A percentile compares a stretch with the other conserved stretches of the same genome.
Evolutionary conservation across 148 eudicot species (phyloP).

Genomic region (Rhododendron molle): DNA sequence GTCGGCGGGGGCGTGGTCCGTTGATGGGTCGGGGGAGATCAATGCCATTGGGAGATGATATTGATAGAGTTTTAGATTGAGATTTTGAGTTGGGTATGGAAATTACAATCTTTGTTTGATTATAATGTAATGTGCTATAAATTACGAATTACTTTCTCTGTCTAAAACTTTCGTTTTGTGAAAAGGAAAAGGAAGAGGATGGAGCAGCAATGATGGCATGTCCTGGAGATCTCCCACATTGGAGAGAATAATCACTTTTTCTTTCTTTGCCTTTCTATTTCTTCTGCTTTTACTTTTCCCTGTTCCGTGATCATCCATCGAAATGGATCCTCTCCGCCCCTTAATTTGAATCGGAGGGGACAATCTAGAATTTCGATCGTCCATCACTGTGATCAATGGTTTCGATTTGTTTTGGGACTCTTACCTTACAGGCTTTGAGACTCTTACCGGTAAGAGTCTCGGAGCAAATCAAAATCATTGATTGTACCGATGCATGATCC

Average conservation of each 20-base stretch:
- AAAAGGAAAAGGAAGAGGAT: slow-evolving; percentile 5
- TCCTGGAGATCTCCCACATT: slow-evolving; percentile 18
- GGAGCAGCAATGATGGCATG: slow-evolving; percentile 44
- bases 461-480: no score
- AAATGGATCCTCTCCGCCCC: background rate
- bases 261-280: slow-evolving; percentile 6
- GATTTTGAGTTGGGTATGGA: background rate
- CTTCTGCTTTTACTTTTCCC: background rate
- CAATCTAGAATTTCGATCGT: no score
- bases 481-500: no score
- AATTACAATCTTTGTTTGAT: background rate
- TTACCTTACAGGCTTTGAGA: no score
- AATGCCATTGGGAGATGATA: slow-evolving; percentile 11
- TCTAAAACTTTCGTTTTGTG: background rate
- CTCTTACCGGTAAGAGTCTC: no score
- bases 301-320: background rate
- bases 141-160: background rate
- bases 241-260: slow-evolving; percentile 12
- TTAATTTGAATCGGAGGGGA: no score
- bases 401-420: no score
- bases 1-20: slow-evolving; percentile 24
- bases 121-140: background rate
- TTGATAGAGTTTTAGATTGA: background rate
- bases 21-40: slow-evolving; percentile 16
- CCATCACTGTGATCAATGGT: no score